A percentile compares a stretch with the other conserved stretches of the same genome.
Evolutionary conservation across 371 early-diverging fungal species (phyloP).

Genomic region (Parasitella parasitica): DNA sequence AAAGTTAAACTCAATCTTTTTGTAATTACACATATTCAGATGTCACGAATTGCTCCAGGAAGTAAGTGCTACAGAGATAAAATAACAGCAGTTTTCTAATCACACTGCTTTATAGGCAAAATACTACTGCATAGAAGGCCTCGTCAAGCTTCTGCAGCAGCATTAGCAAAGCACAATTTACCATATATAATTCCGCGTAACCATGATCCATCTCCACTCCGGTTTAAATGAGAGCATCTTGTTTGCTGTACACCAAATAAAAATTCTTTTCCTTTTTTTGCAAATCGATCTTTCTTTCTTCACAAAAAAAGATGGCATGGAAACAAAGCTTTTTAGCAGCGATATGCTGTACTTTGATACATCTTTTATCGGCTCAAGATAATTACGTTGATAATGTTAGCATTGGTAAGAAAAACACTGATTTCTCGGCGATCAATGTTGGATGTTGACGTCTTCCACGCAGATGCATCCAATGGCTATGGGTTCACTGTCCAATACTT

Average conservation of each 20-base stretch:
- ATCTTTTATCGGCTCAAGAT: background rate
- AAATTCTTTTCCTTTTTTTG: background rate
- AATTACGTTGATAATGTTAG: slow-evolving; percentile 3
- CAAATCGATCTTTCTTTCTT: background rate
- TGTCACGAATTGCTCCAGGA: slow-evolving; percentile 45
- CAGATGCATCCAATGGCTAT: slow-evolving; percentile 3
- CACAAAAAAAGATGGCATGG: background rate
- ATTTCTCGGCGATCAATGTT: no score
- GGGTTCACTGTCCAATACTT: slow-evolving; percentile 31
- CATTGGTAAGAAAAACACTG: slow-evolving; percentile 1
- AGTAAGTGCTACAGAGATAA: slow-evolving; percentile 2
- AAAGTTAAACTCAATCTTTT: background rate
- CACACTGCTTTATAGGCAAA: slow-evolving; percentile 34
- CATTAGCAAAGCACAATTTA: background rate
- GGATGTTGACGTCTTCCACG: no score
- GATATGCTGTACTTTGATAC: background rate
- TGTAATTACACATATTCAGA: background rate
- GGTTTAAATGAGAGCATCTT: background rate
- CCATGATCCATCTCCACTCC: background rate
- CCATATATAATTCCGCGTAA: slow-evolving; percentile 1
- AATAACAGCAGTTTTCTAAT: background rate
- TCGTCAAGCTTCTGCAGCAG: slow-evolving; percentile 18
- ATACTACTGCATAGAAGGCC: slow-evolving; percentile 41
- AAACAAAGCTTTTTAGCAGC: background rate
- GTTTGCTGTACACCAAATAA: background rate